Percentiles rank a stretch among this genome's conserved stretches.
Evolutionary conservation across 2,329 filamentous ascomycete species (phyloP).

Genomic region (Trichoderma sp.): DNA sequence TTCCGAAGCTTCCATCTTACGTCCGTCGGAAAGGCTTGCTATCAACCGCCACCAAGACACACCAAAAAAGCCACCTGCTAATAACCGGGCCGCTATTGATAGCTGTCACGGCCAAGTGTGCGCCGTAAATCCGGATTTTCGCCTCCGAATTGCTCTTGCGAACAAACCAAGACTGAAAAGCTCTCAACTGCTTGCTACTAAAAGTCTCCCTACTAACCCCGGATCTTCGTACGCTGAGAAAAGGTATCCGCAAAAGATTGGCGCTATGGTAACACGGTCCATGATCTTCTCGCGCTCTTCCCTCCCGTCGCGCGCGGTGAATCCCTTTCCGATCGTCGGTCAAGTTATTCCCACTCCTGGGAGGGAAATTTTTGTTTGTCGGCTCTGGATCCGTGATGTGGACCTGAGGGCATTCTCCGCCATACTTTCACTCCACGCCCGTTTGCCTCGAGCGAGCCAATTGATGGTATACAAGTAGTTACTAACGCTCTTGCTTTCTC

Average conservation of each 20-base stretch:
- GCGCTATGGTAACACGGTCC: slow-evolving; percentile 5
- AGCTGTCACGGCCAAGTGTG: neutral
- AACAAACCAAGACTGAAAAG: neutral
- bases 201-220: neutral
- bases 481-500: neutral
- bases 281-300: neutral
- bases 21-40: neutral
- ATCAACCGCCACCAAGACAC: neutral
- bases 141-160: neutral
- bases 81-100: neutral
- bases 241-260: neutral
- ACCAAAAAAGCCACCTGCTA: neutral
- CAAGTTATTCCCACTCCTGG: neutral
- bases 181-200: neutral
- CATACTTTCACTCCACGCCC: neutral
- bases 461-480: neutral
- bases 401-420: neutral
- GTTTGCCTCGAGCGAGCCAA: neutral
- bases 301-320: neutral
- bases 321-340: neutral
- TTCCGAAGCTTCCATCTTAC: neutral
- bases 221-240: neutral
- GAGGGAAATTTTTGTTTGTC: neutral
- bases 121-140: neutral
- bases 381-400: neutral